Percentiles rank a stretch among this genome's conserved stretches.
These are phyloP conservation scores for Chytriomyces hyalinus DNA, from an alignment of 192 early-diverging fungal species.

Conservation along the genomic window DNA sequence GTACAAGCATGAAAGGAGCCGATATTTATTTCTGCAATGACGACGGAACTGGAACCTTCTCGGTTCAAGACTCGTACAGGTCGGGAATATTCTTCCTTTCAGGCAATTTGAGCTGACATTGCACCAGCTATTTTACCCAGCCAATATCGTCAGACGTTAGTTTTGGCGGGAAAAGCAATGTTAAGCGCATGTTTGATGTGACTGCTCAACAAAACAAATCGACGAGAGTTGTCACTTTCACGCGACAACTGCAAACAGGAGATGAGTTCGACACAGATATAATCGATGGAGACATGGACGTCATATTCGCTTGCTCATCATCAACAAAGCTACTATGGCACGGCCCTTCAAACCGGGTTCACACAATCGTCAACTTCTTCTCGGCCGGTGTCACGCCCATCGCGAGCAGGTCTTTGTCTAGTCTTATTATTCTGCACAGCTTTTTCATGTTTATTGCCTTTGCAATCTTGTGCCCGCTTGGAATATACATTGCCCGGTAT, in stretches of 20 bases:
- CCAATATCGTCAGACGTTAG: background rate
- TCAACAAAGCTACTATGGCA: constrained; percentile 16
- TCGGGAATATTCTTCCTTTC: background rate
- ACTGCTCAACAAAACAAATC: constrained; percentile 1
- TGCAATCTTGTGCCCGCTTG: constrained; percentile 43
- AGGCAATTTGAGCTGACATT: background rate
- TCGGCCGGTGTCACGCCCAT: background rate
- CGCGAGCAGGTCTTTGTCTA: background rate
- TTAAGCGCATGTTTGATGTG: background rate
- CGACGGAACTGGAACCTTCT: constrained; percentile 18
- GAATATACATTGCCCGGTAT: constrained; percentile 47
- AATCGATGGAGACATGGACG: constrained; percentile 15
- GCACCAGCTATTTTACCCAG: background rate
- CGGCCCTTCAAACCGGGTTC: constrained; percentile 26
- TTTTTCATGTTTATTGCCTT: constrained; percentile 40
- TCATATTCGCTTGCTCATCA: constrained; percentile 36
- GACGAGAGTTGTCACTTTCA: background rate
- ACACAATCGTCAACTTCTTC: constrained; percentile 34
- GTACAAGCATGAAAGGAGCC: constrained; percentile 37
- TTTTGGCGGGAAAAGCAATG: constrained; percentile 28
- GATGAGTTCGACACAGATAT: constrained; percentile 31
- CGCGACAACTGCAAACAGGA: constrained; percentile 2
- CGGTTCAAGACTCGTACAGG: constrained; percentile 43
- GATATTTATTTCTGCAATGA: constrained; percentile 46
- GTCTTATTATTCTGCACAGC: constrained; percentile 42